Evolutionary conservation across 2,329 filamentous ascomycete species (phyloP).

Genomic region (Alternaria angustiovoidea): DNA sequence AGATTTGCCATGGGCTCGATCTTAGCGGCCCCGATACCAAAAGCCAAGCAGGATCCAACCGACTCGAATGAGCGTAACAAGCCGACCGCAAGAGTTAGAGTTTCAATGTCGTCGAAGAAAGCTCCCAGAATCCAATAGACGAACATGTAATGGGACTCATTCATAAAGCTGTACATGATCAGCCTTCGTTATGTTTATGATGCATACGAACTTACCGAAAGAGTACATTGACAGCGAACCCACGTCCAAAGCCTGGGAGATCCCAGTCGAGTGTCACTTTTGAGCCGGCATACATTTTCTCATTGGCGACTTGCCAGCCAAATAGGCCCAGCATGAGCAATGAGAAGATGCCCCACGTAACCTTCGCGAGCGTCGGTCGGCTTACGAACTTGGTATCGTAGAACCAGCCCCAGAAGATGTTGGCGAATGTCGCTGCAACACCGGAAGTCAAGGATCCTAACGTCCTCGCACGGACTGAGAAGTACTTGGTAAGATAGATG

Average conservation of each 20-base stretch:
- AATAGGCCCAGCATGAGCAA: slow-evolving; percentile 55
- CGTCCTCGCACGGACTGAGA: slow-evolving; percentile 59
- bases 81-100: slow-evolving; percentile 59
- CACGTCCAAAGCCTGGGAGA: slow-evolving; percentile 55
- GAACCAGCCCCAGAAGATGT: slow-evolving; percentile 61
- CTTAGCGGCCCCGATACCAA: slow-evolving; percentile 58
- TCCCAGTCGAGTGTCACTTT: slow-evolving; percentile 57
- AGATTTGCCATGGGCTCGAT: slow-evolving; percentile 59
- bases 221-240: slow-evolving; percentile 59
- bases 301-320: slow-evolving; percentile 59
- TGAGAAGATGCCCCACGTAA: slow-evolving; percentile 55
- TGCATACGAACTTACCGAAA: slow-evolving; percentile 48
- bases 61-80: neutral
- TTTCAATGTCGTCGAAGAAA: slow-evolving; percentile 62
- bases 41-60: slow-evolving; percentile 48
- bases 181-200: neutral
- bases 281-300: slow-evolving; percentile 55
- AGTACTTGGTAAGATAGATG: slow-evolving; percentile 63
- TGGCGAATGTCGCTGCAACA: slow-evolving; percentile 56
- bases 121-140: slow-evolving; percentile 62
- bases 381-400: slow-evolving; percentile 56
- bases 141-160: slow-evolving; percentile 61
- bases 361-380: slow-evolving; percentile 53
- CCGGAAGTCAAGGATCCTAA: slow-evolving; percentile 58
- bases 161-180: slow-evolving; percentile 52